phyloP scores from a whole-genome alignment of 345 rosid genomes.

The Conringia planisiliqua region DNA sequence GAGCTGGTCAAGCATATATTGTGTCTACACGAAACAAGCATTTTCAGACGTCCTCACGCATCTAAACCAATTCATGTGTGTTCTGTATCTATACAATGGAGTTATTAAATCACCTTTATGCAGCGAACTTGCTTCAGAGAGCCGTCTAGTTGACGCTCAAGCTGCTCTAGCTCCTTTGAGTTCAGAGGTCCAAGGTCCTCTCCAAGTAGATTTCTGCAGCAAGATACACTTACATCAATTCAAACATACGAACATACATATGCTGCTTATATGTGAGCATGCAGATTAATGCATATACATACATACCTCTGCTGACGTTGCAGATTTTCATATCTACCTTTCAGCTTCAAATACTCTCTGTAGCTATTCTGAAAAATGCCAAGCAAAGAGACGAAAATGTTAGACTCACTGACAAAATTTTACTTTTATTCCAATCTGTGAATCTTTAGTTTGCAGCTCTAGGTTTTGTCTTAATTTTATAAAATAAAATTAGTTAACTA shows the following conservation, averaged over 20 bases:
- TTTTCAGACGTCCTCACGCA: background rate
- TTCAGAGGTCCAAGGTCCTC: slow-evolving; percentile 88
- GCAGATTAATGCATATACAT: background rate
- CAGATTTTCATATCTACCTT: slow-evolving; percentile 34
- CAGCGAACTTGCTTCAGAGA: slow-evolving; percentile 89
- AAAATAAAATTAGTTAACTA: background rate
- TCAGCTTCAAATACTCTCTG: slow-evolving; percentile 40
- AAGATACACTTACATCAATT: slow-evolving; percentile 7
- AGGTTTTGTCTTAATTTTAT: background rate
- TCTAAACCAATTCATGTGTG: background rate
- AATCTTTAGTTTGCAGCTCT: background rate
- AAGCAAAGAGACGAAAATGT: background rate
- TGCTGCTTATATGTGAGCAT: background rate
- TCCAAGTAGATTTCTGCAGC: slow-evolving; percentile 79
- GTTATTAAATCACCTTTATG: slow-evolving; percentile 51
- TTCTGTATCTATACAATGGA: background rate
- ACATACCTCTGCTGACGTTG: slow-evolving; percentile 38
- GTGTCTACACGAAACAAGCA: slow-evolving; percentile 55
- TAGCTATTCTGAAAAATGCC: slow-evolving; percentile 33
- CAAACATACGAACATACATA: background rate
- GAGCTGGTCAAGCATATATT: slow-evolving; percentile 91
- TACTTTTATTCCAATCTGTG: background rate
- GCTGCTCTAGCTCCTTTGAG: slow-evolving; percentile 95
- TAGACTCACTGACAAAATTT: background rate
- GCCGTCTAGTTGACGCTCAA: slow-evolving; percentile 83